A percentile compares a stretch with the other conserved stretches of the same genome.
Conservation (phyloP, 148 eudicot species). For the Diospyros kaki region DNA sequence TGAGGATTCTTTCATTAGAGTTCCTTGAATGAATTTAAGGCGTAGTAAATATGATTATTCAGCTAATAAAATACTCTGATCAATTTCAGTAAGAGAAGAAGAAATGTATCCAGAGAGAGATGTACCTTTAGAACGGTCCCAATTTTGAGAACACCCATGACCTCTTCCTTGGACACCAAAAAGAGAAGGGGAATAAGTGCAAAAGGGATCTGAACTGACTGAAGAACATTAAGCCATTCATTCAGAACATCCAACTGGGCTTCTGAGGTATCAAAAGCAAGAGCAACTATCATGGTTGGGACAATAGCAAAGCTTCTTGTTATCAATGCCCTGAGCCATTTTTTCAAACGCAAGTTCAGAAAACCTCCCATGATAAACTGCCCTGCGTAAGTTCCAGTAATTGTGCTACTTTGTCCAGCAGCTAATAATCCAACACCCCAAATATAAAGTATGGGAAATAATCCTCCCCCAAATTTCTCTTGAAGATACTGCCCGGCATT, state of each 20-base stretch:
- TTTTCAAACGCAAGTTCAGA: conserved; percentile 66
- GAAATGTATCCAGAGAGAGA: neutral
- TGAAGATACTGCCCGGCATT: conserved; percentile 92
- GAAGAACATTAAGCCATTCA: conserved; percentile 96
- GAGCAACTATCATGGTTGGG: conserved; percentile 89
- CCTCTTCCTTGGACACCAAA: conserved; percentile 86
- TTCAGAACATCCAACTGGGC: conserved; percentile 66
- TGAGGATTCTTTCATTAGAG: neutral
- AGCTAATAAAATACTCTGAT: neutral
- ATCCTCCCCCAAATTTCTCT: conserved; percentile 82
- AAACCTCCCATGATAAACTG: conserved; percentile 99
- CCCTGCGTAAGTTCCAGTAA: conserved; percentile 97
- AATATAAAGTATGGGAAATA: conserved; percentile 77
- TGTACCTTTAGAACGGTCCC: conserved; percentile 75
- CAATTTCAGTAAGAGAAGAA: too few relatives aligned
- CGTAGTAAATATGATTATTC: neutral
- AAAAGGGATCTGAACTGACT: conserved; percentile 92
- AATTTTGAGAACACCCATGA: conserved; percentile 87
- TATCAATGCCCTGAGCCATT: conserved; percentile 95
- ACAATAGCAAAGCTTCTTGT: conserved; percentile 90
- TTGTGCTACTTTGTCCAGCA: conserved; percentile 98
- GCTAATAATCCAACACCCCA: conserved; percentile 94
- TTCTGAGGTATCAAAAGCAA: conserved; percentile 73
- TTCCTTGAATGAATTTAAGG: neutral
- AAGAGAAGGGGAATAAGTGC: conserved; percentile 92